Conservation (phyloP, 108 stramenopile genomes). For the Fragilariopsis cylindrus region DNA sequence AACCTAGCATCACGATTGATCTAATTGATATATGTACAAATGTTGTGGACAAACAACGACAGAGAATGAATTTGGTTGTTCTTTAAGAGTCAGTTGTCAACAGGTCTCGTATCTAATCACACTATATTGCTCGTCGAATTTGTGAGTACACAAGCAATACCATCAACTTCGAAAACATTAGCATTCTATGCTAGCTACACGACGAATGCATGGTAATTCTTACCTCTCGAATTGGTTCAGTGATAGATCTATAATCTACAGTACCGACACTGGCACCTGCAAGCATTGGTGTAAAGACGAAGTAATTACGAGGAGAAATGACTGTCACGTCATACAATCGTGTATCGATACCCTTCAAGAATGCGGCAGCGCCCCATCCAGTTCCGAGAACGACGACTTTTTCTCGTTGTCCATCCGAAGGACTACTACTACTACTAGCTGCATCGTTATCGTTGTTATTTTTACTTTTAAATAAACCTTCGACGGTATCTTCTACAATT, state of each 20-base stretch:
- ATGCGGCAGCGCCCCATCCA: constrained; percentile 92
- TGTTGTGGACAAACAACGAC: background rate
- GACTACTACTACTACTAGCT: background rate
- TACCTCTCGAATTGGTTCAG: constrained; percentile 89
- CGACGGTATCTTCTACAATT: constrained; percentile 54
- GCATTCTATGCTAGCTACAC: background rate
- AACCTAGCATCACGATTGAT: constrained; percentile 83
- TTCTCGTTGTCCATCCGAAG: constrained; percentile 40
- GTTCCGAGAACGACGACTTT: constrained; percentile 90
- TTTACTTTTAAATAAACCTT: constrained; percentile 6
- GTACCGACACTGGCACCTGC: constrained; percentile 94
- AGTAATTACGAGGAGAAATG: constrained; percentile 91
- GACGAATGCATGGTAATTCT: constrained; percentile 1
- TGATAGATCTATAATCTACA: constrained; percentile 91
- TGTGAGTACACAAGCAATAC: background rate
- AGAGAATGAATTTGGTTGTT: background rate
- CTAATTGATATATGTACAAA: constrained; percentile 2
- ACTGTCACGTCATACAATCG: constrained; percentile 87
- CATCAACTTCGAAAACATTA: too few species aligned
- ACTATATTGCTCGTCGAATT: background rate
- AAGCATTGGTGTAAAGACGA: constrained; percentile 96
- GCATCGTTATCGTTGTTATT: background rate
- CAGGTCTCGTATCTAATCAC: background rate
- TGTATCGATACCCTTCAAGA: constrained; percentile 84
- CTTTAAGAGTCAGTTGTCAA: too few species aligned